Base-by-base conservation (phyloP, 2,329 filamentous ascomycete genomes). In the Phaeomoniella chlamydospora region DNA sequence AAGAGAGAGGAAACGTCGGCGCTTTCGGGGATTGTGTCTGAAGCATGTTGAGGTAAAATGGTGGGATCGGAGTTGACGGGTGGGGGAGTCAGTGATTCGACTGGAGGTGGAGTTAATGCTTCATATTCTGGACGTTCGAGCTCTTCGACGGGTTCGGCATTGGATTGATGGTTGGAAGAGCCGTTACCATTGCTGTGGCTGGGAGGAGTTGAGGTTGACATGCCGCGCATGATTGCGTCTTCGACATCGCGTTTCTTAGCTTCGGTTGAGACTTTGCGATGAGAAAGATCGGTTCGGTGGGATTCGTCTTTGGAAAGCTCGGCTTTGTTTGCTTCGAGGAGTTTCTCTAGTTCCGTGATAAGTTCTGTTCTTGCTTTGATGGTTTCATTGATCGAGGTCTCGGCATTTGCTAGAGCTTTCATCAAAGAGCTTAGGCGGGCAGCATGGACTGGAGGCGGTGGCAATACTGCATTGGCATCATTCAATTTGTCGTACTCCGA, bases 401-500 rank as follows among this genome's bases (percentile, higher is more conserved):
- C 87, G 3, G 90, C 90, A 43, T 74, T 83, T 14, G 85, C 84
- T 13, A 98, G 70, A 4, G 77, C 81, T 62, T 90, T 94, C 37
- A 96, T 70, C n/a, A 98, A 68, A 2, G 84, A 81, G 44, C 83
- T 87, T 5, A 98, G 72, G 17, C 85, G 80, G 11, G 88, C 88
- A 2, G 90, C 90, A 51, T 93, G 84, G 14, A 98, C 87, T 1
- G 90, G 87, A 1, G 87, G 79, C 0, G 85, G 80, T 0, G 88
- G 85, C 2, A 79, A 64, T 1, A 72, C 65, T 1, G 70, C 71
- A 17, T 68, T 65, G 0, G 85, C 72, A 46, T 86, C 81, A 37
- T 77, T 81, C 51, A 92, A 68, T 55, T 88, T 93, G 35, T 80
- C 74, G 50, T 85, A 94, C 46, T 96, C 88, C 43, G 77, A 67